Base-by-base conservation (phyloP, 2,329 filamentous ascomycete genomes). In the Aaosphaeria arxii region DNA sequence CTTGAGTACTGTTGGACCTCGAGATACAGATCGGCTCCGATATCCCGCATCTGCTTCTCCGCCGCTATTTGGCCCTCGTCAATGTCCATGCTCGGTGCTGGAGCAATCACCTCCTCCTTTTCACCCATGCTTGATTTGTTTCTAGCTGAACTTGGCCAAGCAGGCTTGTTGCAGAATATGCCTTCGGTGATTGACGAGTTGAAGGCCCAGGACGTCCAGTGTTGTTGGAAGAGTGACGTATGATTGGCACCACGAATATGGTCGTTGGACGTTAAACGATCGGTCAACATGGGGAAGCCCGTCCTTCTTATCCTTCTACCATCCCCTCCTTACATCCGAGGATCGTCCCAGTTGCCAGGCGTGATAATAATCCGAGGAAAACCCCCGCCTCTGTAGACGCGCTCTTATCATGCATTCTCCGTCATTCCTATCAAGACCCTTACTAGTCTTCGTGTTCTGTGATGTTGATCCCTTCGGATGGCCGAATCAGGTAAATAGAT, bases 1-100 rank as follows among this genome's bases (percentile, higher is more conserved):
- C 66, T 53, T 0, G 71, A 69, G 33, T 75, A 69, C 35, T 75
- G 71, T 32, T 67, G 67, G 4, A 71, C 70, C 57, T 77, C 74
- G 6, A 71, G 63, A 47, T 72, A 77, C n/a, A 77, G 58, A 24
- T 74, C 67, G 5, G 72, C 74, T 29, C 68, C 74, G 32, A 77
- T 76, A 54, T 77, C 74, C 39, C 58, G 63, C 63, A 69, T 69
- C 47, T 68, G 61, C 56, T 68, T 67, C 43, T 65, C 58, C 11
- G 58, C 59, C 11, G 53, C 59, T 4, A 63, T 33, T 41, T 65
- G 54, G 1, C 56, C 64, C 51, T 66, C 59, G 39, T 65, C 54
- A 5, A 67, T 40, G 42, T 66, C 4, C 59, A 48, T n/a, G 24
- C 39, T 40, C 7, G 39, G 39, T 1, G 11, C 24, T 3, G 39